Evolutionary conservation across 2,329 filamentous ascomycete species (phyloP).

Genomic region (Lasiodiplodia theobromae): DNA sequence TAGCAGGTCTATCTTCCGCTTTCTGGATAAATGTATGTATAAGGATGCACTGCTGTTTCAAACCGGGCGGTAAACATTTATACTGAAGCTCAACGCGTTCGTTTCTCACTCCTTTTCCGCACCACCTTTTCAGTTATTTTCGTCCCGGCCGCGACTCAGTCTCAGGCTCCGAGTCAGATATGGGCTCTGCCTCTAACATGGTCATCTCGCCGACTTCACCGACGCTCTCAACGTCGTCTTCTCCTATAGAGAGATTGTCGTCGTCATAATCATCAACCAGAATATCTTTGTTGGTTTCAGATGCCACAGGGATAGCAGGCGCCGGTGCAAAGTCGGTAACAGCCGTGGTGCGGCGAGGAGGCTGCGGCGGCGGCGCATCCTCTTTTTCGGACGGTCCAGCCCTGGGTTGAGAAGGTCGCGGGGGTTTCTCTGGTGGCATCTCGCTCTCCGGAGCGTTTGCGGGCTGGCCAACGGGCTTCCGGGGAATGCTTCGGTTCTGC

Average conservation of each 20-base stretch:
- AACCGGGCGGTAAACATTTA: neutral
- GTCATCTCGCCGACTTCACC: slow-evolving; percentile 6
- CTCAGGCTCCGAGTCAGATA: slow-evolving; percentile 16
- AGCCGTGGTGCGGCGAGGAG: neutral
- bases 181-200: slow-evolving; percentile 21
- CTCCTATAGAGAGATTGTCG: neutral
- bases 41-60: neutral
- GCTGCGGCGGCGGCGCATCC: neutral
- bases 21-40: neutral
- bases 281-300: neutral
- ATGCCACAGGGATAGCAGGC: neutral
- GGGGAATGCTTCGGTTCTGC: neutral
- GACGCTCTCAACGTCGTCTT: slow-evolving; percentile 16
- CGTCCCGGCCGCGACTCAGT: neutral
- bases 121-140: neutral
- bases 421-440: slow-evolving; percentile 15
- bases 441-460: neutral
- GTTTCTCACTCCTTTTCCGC: neutral
- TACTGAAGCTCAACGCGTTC: neutral
- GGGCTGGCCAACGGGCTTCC: slow-evolving; percentile 9
- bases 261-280: slow-evolving; percentile 14
- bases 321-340: neutral
- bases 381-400: neutral
- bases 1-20: neutral
- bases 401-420: neutral